These are phyloP conservation scores for Ganoderma meredithae DNA, from an alignment of 1,284 basidiomycete genomes.

Conservation along the genomic window DNA sequence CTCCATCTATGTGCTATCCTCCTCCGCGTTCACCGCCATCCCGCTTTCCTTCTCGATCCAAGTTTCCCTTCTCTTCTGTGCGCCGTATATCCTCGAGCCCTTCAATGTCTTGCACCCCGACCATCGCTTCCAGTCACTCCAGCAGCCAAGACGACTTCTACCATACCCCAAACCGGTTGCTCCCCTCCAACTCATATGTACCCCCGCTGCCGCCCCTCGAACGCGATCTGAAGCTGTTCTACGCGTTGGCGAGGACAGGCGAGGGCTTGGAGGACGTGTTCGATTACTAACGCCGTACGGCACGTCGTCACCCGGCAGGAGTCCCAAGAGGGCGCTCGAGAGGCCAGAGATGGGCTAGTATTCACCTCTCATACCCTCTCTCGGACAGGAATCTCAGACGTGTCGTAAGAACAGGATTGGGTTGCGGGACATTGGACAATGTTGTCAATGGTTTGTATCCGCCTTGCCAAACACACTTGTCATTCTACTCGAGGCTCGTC, in stretches of 20 bases:
- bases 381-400: neutral
- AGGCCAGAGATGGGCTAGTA: conserved; percentile 21
- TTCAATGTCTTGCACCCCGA: conserved; percentile 60
- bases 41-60: conserved; percentile 36
- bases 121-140: conserved; percentile 70
- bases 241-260: conserved; percentile 78
- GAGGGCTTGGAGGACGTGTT: conserved; percentile 67
- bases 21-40: conserved; percentile 57
- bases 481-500: neutral
- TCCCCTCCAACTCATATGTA: conserved; percentile 32
- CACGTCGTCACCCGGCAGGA: conserved; percentile 66
- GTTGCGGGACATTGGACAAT: neutral
- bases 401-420: too few species aligned
- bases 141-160: conserved; percentile 30
- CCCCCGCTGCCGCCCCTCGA: conserved; percentile 43
- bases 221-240: conserved; percentile 67
- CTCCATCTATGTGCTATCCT: conserved; percentile 70
- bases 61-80: conserved; percentile 34
- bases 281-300: too few species aligned
- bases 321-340: conserved; percentile 59
- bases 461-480: neutral
- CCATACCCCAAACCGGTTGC: conserved; percentile 36
- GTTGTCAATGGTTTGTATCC: neutral
- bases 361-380: neutral
- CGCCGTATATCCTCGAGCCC: conserved; percentile 49